Percentiles rank a stretch among this genome's conserved stretches.
Conservation (phyloP, 2,329 filamentous ascomycete species). For the Claviceps arundinis region DNA sequence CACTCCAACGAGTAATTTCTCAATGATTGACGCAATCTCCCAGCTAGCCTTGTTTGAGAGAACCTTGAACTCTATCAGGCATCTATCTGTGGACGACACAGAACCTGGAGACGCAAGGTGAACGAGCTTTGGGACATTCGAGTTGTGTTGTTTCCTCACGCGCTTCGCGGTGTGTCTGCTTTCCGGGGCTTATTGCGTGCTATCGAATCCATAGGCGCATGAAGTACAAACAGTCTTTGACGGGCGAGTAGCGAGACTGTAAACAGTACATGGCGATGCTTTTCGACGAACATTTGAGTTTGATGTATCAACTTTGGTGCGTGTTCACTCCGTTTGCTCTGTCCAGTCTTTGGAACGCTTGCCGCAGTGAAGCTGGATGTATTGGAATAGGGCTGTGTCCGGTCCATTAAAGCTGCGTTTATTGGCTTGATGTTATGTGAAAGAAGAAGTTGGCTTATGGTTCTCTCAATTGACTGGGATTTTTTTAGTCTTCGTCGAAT, state of each 20-base stretch:
- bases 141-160: not conserved
- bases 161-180: not conserved
- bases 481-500: no score
- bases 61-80: not conserved
- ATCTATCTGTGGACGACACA: slow-evolving; percentile 11
- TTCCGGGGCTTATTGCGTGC: not conserved
- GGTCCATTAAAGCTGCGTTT: no score
- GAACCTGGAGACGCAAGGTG: slow-evolving; percentile 8
- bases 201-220: not conserved
- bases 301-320: not conserved
- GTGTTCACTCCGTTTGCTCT: no score
- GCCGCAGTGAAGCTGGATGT: no score
- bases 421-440: no score
- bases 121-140: slow-evolving; percentile 3
- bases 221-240: no score
- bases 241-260: not conserved
- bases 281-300: not conserved
- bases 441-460: no score
- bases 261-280: not conserved
- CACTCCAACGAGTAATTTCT: slow-evolving; percentile 11
- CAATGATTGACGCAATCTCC: slow-evolving; percentile 6
- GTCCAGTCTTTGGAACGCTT: no score
- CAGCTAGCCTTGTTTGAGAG: slow-evolving; percentile 12
- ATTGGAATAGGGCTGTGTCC: no score
- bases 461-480: no score